Conservation (phyloP, 163 green algal species). For the Picocystis sp. region DNA sequence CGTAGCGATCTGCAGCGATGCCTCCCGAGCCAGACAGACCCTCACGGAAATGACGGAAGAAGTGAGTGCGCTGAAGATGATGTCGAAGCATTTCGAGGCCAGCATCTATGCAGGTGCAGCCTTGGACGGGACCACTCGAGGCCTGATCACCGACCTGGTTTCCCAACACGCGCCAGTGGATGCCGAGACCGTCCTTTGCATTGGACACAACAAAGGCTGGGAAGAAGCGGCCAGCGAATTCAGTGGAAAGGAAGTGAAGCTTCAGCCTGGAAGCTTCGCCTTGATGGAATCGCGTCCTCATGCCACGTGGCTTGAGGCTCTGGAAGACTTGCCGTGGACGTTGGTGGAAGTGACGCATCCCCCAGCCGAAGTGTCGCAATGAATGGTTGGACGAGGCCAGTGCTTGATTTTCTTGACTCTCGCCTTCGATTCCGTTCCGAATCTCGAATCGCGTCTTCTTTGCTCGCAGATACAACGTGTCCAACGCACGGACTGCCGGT, state of each 20-base stretch:
- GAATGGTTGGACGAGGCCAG: too few relatives aligned
- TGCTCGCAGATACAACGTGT: too few relatives aligned
- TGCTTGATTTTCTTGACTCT: too few relatives aligned
- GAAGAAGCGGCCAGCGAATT: slow-evolving; percentile 14
- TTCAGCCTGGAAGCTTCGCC: slow-evolving; percentile 6
- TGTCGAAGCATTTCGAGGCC: neutral
- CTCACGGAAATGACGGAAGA: slow-evolving; percentile 2
- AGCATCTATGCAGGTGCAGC: slow-evolving; percentile 4
- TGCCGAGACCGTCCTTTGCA: slow-evolving; percentile 9
- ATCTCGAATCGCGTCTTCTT: too few relatives aligned
- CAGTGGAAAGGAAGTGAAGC: slow-evolving; percentile 1
- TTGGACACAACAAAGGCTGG: slow-evolving; percentile 15
- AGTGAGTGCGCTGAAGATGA: neutral
- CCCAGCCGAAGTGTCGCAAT: too few relatives aligned
- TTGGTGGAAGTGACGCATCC: too few relatives aligned
- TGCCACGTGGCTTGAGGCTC: too few relatives aligned
- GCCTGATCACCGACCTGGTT: slow-evolving; percentile 3
- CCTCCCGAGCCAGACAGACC: slow-evolving; percentile 4
- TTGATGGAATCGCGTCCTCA: neutral
- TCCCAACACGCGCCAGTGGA: neutral
- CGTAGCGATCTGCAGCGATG: slow-evolving; percentile 2
- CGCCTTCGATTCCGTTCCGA: too few relatives aligned
- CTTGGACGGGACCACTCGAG: slow-evolving; percentile 7
- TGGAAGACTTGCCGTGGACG: too few relatives aligned
- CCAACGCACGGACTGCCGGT: too few relatives aligned